Conservation (phyloP, 208 protist genomes). For the Endotrypanum monterogeii region DNA sequence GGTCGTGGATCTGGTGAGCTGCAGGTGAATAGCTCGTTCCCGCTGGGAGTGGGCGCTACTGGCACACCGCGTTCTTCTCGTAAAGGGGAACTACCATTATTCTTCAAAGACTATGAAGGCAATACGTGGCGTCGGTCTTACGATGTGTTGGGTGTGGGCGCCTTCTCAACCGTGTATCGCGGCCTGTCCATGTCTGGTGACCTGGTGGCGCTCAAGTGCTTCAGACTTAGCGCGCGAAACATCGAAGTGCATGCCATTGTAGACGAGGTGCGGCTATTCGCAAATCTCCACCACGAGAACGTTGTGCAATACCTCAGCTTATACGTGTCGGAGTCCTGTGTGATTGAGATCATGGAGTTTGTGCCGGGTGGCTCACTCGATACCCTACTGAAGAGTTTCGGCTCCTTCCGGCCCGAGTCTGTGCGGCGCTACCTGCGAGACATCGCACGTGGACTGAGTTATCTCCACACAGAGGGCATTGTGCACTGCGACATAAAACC, state of each 20-base stretch:
- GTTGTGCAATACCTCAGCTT: slow-evolving; percentile 83
- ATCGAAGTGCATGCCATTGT: slow-evolving; percentile 50
- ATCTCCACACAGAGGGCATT: slow-evolving; percentile 75
- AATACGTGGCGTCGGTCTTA: slow-evolving; percentile 59
- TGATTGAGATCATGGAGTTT: slow-evolving; percentile 85
- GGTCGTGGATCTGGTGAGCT: neutral
- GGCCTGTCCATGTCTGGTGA: slow-evolving; percentile 60
- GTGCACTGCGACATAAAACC: slow-evolving; percentile 89
- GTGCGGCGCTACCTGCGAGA: slow-evolving; percentile 72
- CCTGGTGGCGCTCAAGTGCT: slow-evolving; percentile 79
- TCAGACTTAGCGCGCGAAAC: slow-evolving; percentile 53
- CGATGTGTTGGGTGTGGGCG: slow-evolving; percentile 50
- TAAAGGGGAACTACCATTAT: slow-evolving; percentile 54
- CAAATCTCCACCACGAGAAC: slow-evolving; percentile 73
- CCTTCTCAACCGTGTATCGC: slow-evolving; percentile 68
- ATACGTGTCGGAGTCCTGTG: slow-evolving; percentile 45
- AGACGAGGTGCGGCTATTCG: slow-evolving; percentile 67
- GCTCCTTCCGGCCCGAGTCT: slow-evolving; percentile 32
- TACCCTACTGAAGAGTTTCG: slow-evolving; percentile 65
- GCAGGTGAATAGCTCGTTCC: no score
- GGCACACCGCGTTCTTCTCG: neutral
- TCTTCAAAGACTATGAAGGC: slow-evolving; percentile 62
- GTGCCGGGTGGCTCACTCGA: slow-evolving; percentile 83
- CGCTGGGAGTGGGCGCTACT: neutral
- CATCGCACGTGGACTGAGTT: slow-evolving; percentile 62